A percentile compares a stretch with the other conserved stretches of the same genome.
phyloP scores from a whole-genome alignment of 2,329 filamentous ascomycete genomes.

The Trichoderma koningii region DNA sequence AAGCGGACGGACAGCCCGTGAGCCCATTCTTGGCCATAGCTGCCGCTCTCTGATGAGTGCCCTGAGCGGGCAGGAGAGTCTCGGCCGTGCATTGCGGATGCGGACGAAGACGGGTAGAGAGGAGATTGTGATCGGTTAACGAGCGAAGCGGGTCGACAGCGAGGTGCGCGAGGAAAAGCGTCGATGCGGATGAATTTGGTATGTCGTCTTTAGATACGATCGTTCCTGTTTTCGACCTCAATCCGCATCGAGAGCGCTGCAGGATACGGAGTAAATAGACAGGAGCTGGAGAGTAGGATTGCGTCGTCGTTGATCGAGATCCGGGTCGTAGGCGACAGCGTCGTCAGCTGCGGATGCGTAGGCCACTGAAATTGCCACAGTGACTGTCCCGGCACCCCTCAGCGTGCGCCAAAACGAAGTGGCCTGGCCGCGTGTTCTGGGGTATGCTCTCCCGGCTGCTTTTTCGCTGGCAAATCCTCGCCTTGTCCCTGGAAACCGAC shows the following conservation, averaged over 20 bases:
- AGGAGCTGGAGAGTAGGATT: conserved; percentile 9
- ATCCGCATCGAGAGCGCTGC: background rate
- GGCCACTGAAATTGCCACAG: conserved; percentile 31
- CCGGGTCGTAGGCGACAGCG: conserved; percentile 31
- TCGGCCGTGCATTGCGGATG: conserved; percentile 43
- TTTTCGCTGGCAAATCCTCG: background rate
- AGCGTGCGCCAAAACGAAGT: conserved; percentile 10
- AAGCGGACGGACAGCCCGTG: conserved; percentile 80
- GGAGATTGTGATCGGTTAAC: background rate
- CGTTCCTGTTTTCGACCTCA: background rate
- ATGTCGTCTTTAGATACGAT: background rate
- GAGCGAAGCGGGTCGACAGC: conserved; percentile 19
- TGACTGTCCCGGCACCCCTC: conserved; percentile 27
- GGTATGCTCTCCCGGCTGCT: background rate
- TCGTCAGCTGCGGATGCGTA: conserved; percentile 38
- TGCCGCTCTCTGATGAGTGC: conserved; percentile 37
- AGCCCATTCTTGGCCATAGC: conserved; percentile 72
- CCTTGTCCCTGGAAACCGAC: background rate
- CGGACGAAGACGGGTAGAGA: conserved; percentile 22
- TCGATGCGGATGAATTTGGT: background rate
- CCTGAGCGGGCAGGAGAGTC: conserved; percentile 39
- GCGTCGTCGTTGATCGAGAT: conserved; percentile 25
- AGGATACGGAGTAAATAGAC: conserved; percentile 11
- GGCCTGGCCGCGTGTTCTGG: background rate
- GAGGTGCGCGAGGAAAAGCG: background rate